Evolutionary conservation across 2,329 filamentous ascomycete species (phyloP).

Genomic region (Pseudodiploospora longispora): DNA sequence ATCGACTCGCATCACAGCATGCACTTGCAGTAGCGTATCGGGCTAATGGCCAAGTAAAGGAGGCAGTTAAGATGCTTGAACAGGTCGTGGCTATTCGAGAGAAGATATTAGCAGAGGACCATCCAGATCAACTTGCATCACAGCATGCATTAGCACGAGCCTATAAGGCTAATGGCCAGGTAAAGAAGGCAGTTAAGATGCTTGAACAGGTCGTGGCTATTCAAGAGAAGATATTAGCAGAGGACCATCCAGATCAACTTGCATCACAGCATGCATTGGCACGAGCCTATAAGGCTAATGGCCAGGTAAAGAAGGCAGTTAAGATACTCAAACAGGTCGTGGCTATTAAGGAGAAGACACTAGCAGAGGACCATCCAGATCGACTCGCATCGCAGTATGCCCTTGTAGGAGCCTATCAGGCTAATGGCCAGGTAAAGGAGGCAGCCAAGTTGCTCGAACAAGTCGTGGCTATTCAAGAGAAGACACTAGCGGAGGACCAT

Average conservation of each 20-base stretch:
- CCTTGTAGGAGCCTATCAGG: constrained; percentile 1
- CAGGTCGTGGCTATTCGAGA: constrained; percentile 2
- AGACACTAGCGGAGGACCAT: neutral
- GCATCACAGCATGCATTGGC: constrained; percentile 5
- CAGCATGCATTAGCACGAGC: constrained; percentile 1
- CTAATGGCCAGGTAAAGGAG: constrained; percentile 1
- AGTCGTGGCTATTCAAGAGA: neutral
- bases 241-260: constrained; percentile 2
- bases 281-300: constrained; percentile 2
- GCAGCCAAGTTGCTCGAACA: constrained; percentile 1
- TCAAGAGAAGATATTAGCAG: neutral
- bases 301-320: constrained; percentile 2
- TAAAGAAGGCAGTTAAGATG: neutral
- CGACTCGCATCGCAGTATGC: neutral
- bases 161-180: constrained; percentile 2
- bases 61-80: constrained; percentile 1
- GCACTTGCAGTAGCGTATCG: constrained; percentile 4
- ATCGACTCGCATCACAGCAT: constrained; percentile 1
- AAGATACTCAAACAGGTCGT: neutral
- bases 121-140: constrained; percentile 5
- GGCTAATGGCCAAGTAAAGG: constrained; percentile 3
- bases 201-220: neutral
- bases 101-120: neutral
- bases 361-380: constrained; percentile 1
- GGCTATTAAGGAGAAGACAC: neutral